Evolutionary conservation across 441 rosid species (phyloP).

Genomic region (Aleurites moluccanus): DNA sequence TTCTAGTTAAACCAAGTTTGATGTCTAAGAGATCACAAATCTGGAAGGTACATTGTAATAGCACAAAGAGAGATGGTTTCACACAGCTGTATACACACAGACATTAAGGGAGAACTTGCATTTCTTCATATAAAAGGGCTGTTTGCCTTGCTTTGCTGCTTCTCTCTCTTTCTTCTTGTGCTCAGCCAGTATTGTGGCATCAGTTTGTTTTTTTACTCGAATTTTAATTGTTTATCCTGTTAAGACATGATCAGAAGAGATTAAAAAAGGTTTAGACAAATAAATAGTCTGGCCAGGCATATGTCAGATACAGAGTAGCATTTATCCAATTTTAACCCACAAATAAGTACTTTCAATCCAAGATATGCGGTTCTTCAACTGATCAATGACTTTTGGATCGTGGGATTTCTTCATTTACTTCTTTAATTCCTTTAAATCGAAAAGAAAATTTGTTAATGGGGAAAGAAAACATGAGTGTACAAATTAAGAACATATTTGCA

Average conservation of each 20-base stretch:
- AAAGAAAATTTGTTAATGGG: background rate
- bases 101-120: conserved; percentile 39
- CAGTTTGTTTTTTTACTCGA: conserved; percentile 51
- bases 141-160: conserved; percentile 84
- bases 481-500: background rate
- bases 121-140: conserved; percentile 83
- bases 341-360: conserved; percentile 59
- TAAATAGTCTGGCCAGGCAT: background rate
- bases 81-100: conserved; percentile 9
- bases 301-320: background rate
- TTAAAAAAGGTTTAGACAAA: background rate
- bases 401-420: conserved; percentile 59
- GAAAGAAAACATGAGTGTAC: background rate
- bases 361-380: conserved; percentile 48
- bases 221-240: conserved; percentile 74
- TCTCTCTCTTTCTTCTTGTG: conserved; percentile 87
- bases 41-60: too few species aligned
- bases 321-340: background rate
- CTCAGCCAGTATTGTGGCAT: conserved; percentile 54
- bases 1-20: background rate
- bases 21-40: background rate
- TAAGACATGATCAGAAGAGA: conserved; percentile 1
- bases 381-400: conserved; percentile 44
- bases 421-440: conserved; percentile 49
- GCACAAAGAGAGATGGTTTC: too few species aligned